Percentiles rank a stretch among this genome's conserved stretches.
Conservation (phyloP, 2,329 filamentous ascomycete genomes). For the Xylaria sp. region DNA sequence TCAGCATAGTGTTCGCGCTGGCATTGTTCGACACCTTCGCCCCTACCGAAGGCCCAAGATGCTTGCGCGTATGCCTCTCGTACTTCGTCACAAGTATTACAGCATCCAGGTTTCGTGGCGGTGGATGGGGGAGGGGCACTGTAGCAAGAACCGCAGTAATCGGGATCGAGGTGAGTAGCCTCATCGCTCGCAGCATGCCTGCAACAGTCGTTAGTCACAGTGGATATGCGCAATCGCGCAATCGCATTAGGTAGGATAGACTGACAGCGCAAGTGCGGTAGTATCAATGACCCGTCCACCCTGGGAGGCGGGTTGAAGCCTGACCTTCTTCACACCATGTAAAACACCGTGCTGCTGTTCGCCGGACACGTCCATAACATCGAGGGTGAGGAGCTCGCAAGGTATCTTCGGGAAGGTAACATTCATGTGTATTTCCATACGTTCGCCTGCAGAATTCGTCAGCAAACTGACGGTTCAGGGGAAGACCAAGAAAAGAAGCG, state of each 20-base stretch:
- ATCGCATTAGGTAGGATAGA: conserved; percentile 33
- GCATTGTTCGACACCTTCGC: conserved; percentile 94
- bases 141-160: conserved; percentile 95
- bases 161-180: conserved; percentile 83
- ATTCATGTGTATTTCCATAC: conserved; percentile 99
- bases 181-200: conserved; percentile 75
- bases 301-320: conserved; percentile 76
- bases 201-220: conserved; percentile 28
- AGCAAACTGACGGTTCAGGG: conserved; percentile 4
- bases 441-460: conserved; percentile 70
- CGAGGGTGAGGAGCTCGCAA: conserved; percentile 93
- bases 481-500: conserved; percentile 38
- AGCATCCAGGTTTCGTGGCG: conserved; percentile 86
- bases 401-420: conserved; percentile 93
- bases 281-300: conserved; percentile 81
- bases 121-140: conserved; percentile 79
- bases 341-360: conserved; percentile 95
- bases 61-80: conserved; percentile 90
- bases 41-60: conserved; percentile 93
- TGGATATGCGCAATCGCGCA: background rate
- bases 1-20: conserved; percentile 93
- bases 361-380: conserved; percentile 99
- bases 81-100: conserved; percentile 97
- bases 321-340: conserved; percentile 92
- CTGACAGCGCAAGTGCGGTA: conserved; percentile 74